Base-by-base conservation (phyloP, 1,284 basidiomycete species). In the Heliocybe sulcata region DNA sequence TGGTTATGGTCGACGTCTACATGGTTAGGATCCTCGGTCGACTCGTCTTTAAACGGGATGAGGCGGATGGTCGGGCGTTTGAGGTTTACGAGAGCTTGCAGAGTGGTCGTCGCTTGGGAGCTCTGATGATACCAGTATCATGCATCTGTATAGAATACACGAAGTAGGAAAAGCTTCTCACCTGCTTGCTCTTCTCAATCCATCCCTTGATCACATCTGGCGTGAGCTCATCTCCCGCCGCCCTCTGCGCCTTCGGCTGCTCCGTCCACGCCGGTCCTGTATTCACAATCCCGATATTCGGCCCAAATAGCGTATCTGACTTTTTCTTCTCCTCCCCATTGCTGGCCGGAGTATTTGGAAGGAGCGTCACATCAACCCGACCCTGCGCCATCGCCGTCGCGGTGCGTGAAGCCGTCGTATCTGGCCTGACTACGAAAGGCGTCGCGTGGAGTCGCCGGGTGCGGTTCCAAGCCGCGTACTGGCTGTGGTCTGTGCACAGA, bases 21-120 rank as follows among this genome's bases (percentile, higher is more conserved):
- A 55, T 75, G 68, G 51, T 71, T 69, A 54, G 67, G 64, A 57
- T 74, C 74, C 49, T 77, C 74, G 3, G 70, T 69, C 20, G 80
- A 74, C 19, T 72, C 64, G 10, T 77, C 72, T 26, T 49, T 49
- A 49, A 84, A 77, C n/a, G 83, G 91, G 33, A 80, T 89, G 47
- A 83, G 80, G 48, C 79, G 86, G 54, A 85, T 75, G 1, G 90
- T 85, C 0, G 92, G 93, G 8, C 92, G 82, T 67, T 94, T 94
- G 63, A 95, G 82, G 64, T 94, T 94, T 58, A 95, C 92, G 29
- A 94, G 79, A 0, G 92, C 92, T 72, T 95, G 92, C 0, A 95
- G 76, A 1, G 92, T 94, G 0, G 92, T 95, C 0, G 92, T 94
- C 0, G 91, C 83, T 62, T 92, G 87, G 9, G 85, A 78, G 14